phyloP scores from a whole-genome alignment of 495 filamentous ascomycete species.

The Beverwykella pulmonaria region DNA sequence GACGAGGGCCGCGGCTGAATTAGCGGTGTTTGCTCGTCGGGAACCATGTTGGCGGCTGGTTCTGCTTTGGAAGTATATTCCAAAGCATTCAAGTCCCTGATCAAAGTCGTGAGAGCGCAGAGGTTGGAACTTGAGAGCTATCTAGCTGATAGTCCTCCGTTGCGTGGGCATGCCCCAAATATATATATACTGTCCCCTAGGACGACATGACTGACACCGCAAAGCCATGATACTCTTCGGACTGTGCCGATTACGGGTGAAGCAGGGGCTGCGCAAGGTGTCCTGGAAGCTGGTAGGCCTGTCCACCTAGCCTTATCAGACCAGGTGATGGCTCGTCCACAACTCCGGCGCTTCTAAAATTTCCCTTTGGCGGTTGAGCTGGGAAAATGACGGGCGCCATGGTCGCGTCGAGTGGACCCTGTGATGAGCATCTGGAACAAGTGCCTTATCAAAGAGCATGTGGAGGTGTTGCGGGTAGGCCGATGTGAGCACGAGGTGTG shows the following conservation, averaged over 20 bases:
- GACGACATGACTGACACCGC: background rate
- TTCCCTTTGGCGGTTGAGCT: background rate
- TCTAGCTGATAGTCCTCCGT: background rate
- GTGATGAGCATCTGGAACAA: background rate
- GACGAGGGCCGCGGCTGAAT: slow-evolving; percentile 21
- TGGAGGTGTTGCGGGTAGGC: background rate
- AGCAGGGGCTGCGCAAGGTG: background rate
- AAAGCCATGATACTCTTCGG: background rate
- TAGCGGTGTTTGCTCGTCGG: slow-evolving; percentile 34
- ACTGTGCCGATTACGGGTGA: background rate
- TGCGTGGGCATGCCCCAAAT: background rate
- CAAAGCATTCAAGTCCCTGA: slow-evolving; percentile 12
- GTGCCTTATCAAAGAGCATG: background rate
- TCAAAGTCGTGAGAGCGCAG: background rate
- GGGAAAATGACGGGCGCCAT: background rate
- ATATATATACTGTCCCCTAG: background rate
- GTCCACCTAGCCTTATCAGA: slow-evolving; percentile 5
- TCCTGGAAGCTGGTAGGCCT: background rate
- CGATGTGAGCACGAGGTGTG: slow-evolving; percentile 8
- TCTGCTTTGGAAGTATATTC: background rate
- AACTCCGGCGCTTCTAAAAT: background rate
- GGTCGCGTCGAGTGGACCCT: background rate
- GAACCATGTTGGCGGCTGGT: background rate
- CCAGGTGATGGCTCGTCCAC: slow-evolving; percentile 1
- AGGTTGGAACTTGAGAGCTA: too few species aligned